Evolutionary conservation across 306 rosid species (phyloP), one percentile per base, ranked within the genome.

Genomic region (Lathyrus oleraceus): DNA sequence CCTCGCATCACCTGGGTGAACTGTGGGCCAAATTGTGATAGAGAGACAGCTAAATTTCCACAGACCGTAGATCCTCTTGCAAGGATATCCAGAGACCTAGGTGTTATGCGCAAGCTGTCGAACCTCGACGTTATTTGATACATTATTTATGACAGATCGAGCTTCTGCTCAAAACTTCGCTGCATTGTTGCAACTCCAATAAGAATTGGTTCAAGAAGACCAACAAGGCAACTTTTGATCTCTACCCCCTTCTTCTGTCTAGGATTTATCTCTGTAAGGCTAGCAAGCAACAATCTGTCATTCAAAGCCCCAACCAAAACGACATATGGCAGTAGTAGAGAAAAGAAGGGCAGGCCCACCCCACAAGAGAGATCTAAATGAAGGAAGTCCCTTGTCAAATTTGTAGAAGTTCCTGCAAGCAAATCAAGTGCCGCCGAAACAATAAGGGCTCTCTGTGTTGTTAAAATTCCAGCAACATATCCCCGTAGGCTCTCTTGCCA

Each of bases 401-500:
- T 92, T 68, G 96, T 64, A 2, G 85, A 77, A 70, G 85, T 88
- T 71, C 96, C 84, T 12, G 98, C 96, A 74, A 92, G 83, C 56
- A 88, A 78, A 61, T 90, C 98, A 71, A 92, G 88, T 73, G 86
- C 87, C 9, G 89, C 85, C 0, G 96, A 88, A 79, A 90, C 93
- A 70, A 92, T 86, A 65, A 92, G 92, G 76, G 88, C 96, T 76
- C 96, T 87, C 1, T 82, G 82, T 4, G 96, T 86, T 19, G 98
- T 92, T 82, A 90, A 64, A 79, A 92, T 66, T 78, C 98, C 98
- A 0, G 93, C 98, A 66, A 92, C 98, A 72, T 81, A 73, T 21
- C 98, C 98, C 84, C 93, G 78, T 44, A 85, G 89, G 70, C 96
- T 90, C 77, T 92, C 96, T 85, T 92, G 98, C 98, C 98, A 92